Evolutionary conservation across 805 yeast species (phyloP), one percentile per base, ranked within the genome.

Genomic region (Zygotorulaspora danielsina): DNA sequence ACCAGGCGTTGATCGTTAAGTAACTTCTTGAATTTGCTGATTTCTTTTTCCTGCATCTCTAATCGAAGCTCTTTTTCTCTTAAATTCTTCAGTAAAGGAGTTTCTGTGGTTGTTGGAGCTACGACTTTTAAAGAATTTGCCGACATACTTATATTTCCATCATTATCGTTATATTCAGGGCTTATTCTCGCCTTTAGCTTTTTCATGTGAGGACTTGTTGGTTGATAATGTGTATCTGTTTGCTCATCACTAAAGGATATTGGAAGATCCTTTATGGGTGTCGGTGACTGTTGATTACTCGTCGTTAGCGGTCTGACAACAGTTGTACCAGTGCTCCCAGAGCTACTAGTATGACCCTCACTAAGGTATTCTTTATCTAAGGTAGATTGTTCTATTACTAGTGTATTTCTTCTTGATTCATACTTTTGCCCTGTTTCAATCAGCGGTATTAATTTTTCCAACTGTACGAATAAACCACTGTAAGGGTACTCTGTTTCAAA

Each of bases 391-490:
- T 32, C 45, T 9, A 32, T 24, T 15, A 25, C 33, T 24, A 30
- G 25, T 12, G 43, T 39, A 18, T 10, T 31, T 25, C 43, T 28
- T 25, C 39, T 25, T 6, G 43, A 39, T 24, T 34, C 39, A 20
- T 13, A 22, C 4, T 36, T 32, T 21, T 45, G 32, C 4, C 55
- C 49, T 10, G 39, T 41, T 21, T 54, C 60, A 18, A 57, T 44
- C 22, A 56, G 42, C 9, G 46, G 28, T 46, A 50, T 38, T 59
- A 59, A 59, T 65, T 72, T 35, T 67, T 75, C 54, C 70, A 76
- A 2, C 79, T 79, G 66, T 33, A 89, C 69, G 53, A 89, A 89
- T 19, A 89, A 61, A 0, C 97, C 97, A 13, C 87, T 70, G 41
- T 73, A 73, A 0, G 88, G 83, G 24, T 55, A 63, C 5, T 67